Evolutionary conservation across 768 basidiomycete genomes (phyloP).

Genomic region (Serendipita sp.): DNA sequence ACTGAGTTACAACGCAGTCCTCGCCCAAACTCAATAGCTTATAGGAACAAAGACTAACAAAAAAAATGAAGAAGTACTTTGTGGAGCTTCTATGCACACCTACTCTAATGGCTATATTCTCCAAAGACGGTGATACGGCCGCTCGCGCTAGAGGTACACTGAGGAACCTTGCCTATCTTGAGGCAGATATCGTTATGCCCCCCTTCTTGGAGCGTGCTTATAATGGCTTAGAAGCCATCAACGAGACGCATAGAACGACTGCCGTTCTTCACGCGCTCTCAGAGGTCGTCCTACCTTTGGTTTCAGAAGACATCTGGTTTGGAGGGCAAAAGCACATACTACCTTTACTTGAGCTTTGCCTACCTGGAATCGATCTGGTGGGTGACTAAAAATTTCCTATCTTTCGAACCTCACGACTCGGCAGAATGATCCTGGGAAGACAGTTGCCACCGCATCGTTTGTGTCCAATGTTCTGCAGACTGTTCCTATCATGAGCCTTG

Average conservation of each 20-base stretch:
- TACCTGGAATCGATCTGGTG: conserved; percentile 85
- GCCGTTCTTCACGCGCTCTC: conserved; percentile 76
- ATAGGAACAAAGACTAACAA: conserved; percentile 26
- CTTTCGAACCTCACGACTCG: conserved; percentile 2
- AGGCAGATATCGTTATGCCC: conserved; percentile 77
- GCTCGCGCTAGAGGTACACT: conserved; percentile 68
- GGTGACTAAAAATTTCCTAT: conserved; percentile 13
- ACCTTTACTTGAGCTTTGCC: conserved; percentile 70
- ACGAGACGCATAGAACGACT: conserved; percentile 90
- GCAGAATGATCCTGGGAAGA: conserved; percentile 70
- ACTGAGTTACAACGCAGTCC: too few relatives aligned
- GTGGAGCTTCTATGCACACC: conserved; percentile 71
- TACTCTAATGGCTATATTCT: conserved; percentile 79
- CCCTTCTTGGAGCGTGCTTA: conserved; percentile 83
- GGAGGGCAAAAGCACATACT: conserved; percentile 79
- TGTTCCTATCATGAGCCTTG: neutral
- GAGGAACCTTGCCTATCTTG: conserved; percentile 58
- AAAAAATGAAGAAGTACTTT: conserved; percentile 63
- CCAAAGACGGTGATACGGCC: conserved; percentile 67
- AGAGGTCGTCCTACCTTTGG: conserved; percentile 56
- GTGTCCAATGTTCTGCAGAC: neutral
- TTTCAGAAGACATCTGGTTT: conserved; percentile 63
- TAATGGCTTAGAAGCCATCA: conserved; percentile 77
- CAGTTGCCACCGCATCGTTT: conserved; percentile 22
- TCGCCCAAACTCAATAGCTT: neutral